Percentiles rank a stretch among this genome's conserved stretches.
These are phyloP conservation scores for Yarrowia yakushimensis DNA, from an alignment of 805 yeast genomes.

Conservation along the genomic window DNA sequence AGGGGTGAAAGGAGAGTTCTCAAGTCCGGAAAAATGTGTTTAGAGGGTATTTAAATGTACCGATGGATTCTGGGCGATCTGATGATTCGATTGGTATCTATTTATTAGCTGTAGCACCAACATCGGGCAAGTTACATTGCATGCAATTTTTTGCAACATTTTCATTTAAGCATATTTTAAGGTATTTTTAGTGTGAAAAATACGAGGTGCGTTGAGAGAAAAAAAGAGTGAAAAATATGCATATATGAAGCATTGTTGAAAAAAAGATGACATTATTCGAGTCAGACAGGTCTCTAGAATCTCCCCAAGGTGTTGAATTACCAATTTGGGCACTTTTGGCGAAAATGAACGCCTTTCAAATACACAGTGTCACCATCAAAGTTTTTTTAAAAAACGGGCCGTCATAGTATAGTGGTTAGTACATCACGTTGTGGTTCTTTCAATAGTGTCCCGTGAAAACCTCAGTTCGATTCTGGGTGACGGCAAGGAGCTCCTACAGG, in stretches of 20 bases:
- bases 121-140: neutral
- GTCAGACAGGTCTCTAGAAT: neutral
- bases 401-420: constrained; percentile 25
- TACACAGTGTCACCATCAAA: neutral
- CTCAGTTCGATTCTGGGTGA: constrained; percentile 26
- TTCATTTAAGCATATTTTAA: neutral
- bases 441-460: constrained; percentile 7
- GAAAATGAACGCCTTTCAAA: neutral
- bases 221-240: neutral
- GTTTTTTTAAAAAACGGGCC: neutral
- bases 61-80: too few relatives aligned
- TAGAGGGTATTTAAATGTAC: too few relatives aligned
- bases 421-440: constrained; percentile 20
- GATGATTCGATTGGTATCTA: too few relatives aligned
- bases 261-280: too few relatives aligned
- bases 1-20: neutral
- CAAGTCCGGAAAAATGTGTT: too few relatives aligned
- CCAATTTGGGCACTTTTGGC: neutral
- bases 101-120: too few relatives aligned
- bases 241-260: neutral
- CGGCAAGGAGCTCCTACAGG: neutral
- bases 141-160: too few relatives aligned
- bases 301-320: neutral
- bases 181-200: neutral
- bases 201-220: neutral